Conservation (phyloP, 176 grass and related monocot species). For the Poa annua region DNA sequence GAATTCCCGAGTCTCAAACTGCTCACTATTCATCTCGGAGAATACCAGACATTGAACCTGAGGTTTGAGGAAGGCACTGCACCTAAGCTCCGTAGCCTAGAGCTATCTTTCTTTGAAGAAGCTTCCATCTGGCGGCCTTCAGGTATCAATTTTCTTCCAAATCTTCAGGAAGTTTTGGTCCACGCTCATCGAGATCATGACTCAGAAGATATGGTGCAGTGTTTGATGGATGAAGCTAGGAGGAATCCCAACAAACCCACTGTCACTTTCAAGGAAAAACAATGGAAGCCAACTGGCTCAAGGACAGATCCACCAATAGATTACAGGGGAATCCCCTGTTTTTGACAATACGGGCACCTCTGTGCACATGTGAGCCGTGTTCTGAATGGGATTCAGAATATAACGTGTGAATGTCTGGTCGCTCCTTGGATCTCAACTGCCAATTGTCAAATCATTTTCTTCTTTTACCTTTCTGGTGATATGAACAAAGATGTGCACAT, state of each 20-base stretch:
- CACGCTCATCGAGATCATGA: not conserved
- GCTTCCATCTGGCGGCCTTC: conserved; percentile 27
- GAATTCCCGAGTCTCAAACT: conserved; percentile 42
- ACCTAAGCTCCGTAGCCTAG: conserved; percentile 36
- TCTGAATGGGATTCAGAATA: not conserved
- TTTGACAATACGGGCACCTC: not conserved
- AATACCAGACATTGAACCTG: not conserved
- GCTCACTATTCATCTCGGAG: conserved; percentile 36
- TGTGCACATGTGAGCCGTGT: not conserved
- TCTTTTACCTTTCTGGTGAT: not conserved
- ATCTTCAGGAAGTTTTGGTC: conserved; percentile 28
- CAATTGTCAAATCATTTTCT: not conserved
- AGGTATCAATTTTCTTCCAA: conserved; percentile 36
- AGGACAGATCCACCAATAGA: conserved; percentile 33
- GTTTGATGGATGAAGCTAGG: conserved; percentile 1
- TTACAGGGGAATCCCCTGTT: not conserved
- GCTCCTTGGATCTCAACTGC: not conserved
- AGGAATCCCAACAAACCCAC: conserved; percentile 17
- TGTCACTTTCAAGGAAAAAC: conserved; percentile 26
- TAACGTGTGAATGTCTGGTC: not conserved
- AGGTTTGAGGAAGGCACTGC: conserved; percentile 32
- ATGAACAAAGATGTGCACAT: not conserved
- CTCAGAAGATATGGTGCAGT: not conserved
- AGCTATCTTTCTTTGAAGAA: conserved; percentile 30
- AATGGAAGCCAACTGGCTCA: conserved; percentile 8